Evolutionary conservation across 2,329 filamentous ascomycete species (phyloP).

Genomic region (Endoconidiophora laricicola): DNA sequence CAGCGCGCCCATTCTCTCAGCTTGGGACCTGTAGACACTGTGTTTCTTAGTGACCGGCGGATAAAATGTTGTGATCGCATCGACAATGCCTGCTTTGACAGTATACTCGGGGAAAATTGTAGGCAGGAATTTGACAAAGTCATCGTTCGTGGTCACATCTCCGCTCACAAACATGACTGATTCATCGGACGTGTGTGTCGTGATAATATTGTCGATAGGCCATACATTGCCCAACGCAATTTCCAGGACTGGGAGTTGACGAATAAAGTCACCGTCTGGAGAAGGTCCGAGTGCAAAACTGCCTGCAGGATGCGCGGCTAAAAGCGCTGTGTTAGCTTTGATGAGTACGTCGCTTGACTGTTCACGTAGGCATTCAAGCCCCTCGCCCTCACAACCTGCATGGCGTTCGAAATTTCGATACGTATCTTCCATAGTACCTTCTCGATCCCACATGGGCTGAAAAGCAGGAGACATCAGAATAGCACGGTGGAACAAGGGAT

Average conservation of each 20-base stretch:
- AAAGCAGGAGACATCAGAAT: conserved; percentile 22
- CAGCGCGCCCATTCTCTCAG: conserved; percentile 19
- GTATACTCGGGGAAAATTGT: conserved; percentile 21
- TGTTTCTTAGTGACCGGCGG: conserved; percentile 14
- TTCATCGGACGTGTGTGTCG: conserved; percentile 20
- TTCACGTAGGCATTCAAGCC: conserved; percentile 18
- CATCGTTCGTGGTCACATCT: conserved; percentile 18
- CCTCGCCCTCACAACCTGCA: conserved; percentile 18
- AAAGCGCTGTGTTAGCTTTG: conserved; percentile 18
- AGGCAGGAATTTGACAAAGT: conserved; percentile 20
- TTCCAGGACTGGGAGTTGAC: conserved; percentile 20
- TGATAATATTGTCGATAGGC: conserved; percentile 17
- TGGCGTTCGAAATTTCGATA: conserved; percentile 21
- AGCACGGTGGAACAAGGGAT: conserved; percentile 25
- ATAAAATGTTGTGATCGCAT: conserved; percentile 19
- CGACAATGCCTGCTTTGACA: conserved; percentile 16
- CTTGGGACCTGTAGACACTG: conserved; percentile 17
- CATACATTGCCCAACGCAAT: conserved; percentile 18
- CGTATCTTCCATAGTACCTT: conserved; percentile 17
- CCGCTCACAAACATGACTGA: conserved; percentile 19
- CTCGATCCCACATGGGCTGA: conserved; percentile 21
- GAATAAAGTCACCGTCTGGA: conserved; percentile 19
- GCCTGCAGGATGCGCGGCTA: conserved; percentile 16
- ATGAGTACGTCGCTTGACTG: conserved; percentile 15
- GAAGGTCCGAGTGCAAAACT: conserved; percentile 21